Percentiles rank a stretch among this genome's conserved stretches.
These are phyloP conservation scores for Pleurotus cornucopiae DNA, from an alignment of 768 basidiomycete genomes.

Conservation along the genomic window DNA sequence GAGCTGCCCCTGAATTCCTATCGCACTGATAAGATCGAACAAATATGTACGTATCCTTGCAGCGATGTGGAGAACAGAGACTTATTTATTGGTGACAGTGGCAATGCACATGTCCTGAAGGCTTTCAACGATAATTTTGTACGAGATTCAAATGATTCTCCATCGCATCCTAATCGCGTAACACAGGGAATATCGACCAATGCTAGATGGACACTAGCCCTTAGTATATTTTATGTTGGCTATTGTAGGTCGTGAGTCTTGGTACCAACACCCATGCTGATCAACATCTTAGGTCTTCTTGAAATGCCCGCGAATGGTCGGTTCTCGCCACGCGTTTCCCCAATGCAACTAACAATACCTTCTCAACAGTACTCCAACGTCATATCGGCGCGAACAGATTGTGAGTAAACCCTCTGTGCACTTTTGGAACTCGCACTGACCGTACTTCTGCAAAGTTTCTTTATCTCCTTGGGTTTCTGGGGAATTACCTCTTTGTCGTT, in stretches of 20 bases:
- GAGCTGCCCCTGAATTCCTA: neutral
- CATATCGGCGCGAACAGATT: slow-evolving; percentile 56
- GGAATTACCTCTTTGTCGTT: slow-evolving; percentile 48
- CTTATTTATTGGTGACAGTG: slow-evolving; percentile 24
- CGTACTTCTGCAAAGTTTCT: slow-evolving; percentile 34
- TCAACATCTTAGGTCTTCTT: slow-evolving; percentile 32
- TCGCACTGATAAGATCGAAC: slow-evolving; percentile 40
- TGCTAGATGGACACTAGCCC: slow-evolving; percentile 50
- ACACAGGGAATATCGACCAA: slow-evolving; percentile 46
- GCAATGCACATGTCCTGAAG: slow-evolving; percentile 50
- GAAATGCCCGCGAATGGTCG: slow-evolving; percentile 56
- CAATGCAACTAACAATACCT: neutral
- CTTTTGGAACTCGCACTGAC: neutral
- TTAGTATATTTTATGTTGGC: slow-evolving; percentile 58
- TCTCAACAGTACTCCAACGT: slow-evolving; percentile 43
- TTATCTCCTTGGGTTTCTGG: slow-evolving; percentile 49
- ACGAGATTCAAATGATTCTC: slow-evolving; percentile 11
- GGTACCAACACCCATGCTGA: neutral
- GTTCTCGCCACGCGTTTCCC: neutral
- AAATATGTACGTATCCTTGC: slow-evolving; percentile 38
- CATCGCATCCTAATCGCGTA: neutral
- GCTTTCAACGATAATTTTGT: slow-evolving; percentile 53
- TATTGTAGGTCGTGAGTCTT: slow-evolving; percentile 37
- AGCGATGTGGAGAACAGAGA: neutral
- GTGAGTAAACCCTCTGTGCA: slow-evolving; percentile 22